Conservation (phyloP, 495 filamentous ascomycete species). For the Neurospora sp. region DNA sequence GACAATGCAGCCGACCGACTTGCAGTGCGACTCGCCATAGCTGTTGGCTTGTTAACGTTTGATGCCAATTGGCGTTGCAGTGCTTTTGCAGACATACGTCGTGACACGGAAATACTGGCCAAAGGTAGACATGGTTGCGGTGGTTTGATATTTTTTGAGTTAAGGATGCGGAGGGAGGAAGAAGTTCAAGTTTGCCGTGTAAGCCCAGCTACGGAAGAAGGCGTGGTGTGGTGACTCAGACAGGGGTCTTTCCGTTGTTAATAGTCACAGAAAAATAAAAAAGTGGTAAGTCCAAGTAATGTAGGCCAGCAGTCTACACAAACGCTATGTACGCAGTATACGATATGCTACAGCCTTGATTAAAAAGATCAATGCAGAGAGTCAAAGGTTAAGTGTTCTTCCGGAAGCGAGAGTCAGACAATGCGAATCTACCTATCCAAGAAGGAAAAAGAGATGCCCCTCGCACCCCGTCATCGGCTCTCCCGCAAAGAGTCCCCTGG, state of each 20-base stretch:
- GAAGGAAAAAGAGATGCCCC: slow-evolving; percentile 7
- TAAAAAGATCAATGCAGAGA: background rate
- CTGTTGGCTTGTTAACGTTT: slow-evolving; percentile 31
- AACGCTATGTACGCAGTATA: background rate
- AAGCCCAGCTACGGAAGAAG: background rate
- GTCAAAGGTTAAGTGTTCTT: background rate
- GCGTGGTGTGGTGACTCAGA: background rate
- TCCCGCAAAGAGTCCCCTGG: background rate
- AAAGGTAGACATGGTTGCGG: slow-evolving; percentile 72
- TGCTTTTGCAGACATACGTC: slow-evolving; percentile 48
- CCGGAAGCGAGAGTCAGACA: background rate
- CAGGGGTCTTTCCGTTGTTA: background rate
- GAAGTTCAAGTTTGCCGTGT: background rate
- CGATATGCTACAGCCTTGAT: background rate
- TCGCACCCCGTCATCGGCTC: slow-evolving; percentile 8
- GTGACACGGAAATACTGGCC: slow-evolving; percentile 76
- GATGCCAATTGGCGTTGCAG: background rate
- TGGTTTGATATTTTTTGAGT: background rate
- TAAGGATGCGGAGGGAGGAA: background rate
- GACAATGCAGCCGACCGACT: slow-evolving; percentile 83
- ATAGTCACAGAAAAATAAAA: background rate
- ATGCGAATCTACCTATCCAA: background rate
- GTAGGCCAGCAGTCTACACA: background rate
- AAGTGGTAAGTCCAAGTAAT: background rate
- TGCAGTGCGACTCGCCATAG: slow-evolving; percentile 85